Evolutionary conservation across 371 early-diverging fungal species (phyloP), one percentile per base, ranked within the genome.

Genomic region (Apophysomyces sp.): DNA sequence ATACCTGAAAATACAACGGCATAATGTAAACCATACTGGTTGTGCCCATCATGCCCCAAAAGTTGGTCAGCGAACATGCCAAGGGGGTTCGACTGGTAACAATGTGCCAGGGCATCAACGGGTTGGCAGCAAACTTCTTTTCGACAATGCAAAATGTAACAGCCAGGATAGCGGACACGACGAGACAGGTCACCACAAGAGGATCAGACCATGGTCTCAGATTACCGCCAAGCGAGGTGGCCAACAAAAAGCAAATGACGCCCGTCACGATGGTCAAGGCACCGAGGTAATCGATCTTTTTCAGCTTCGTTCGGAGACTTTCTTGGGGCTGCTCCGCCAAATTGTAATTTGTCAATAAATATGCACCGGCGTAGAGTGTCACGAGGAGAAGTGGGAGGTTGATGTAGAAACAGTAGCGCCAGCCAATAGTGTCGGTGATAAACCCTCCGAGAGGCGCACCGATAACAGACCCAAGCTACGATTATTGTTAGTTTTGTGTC

Each of bases 371-470:
- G 60, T 84, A 83, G 21, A 86, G 61, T 12, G 76, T 71, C 12
- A 90, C 75, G 15, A 87, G 51, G 39, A 90, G 68, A 39, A 91
- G 44, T 0, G 92, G 93, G 18, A 93, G 61, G 69, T 93, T 92
- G 65, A 92, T 85, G 74, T 87, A 91, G 70, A 92, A 92, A 5
- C 83, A 80, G 24, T 77, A 85, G 0, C 86, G 78, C 78, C 89
- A 88, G 34, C 84, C 78, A 76, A 81, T 75, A 27, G 24, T 67
- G 36, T 69, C 68, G 34, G 80, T 80, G 21, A 86, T 72, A 34
- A 84, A 77, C 7, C 85, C 92, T 26, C 90, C 92, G 39, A 92
- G 59, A 12, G 91, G 72, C 0, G 90, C 92, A 11, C 93, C 93
- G 16, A 88, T 66, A 1, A 89, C 87, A 8, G 85, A 83, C 4